Conservation (phyloP, 1,139 yeast species). For the Martiniozyma asiatica region DNA sequence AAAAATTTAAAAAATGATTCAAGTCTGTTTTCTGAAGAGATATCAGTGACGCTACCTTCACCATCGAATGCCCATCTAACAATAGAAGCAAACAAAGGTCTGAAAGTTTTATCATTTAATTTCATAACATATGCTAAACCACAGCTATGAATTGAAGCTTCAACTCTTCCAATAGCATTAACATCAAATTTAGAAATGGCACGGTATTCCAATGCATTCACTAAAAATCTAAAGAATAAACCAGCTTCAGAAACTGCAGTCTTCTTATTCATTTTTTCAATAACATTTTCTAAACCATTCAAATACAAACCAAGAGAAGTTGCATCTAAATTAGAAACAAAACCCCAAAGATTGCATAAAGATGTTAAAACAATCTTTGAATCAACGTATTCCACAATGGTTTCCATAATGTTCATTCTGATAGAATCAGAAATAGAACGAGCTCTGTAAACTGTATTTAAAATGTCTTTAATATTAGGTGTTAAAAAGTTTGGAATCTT, state of each 20-base stretch:
- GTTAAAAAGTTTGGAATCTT: slow-evolving; percentile 80
- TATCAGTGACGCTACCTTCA: slow-evolving; percentile 43
- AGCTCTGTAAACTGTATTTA: slow-evolving; percentile 46
- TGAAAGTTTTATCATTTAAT: slow-evolving; percentile 82
- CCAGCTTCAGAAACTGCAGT: slow-evolving; percentile 61
- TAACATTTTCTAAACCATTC: slow-evolving; percentile 49
- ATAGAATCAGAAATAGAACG: slow-evolving; percentile 44
- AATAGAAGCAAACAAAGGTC: slow-evolving; percentile 79
- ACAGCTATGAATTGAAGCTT: slow-evolving; percentile 60
- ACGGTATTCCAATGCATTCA: slow-evolving; percentile 62
- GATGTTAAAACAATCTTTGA: slow-evolving; percentile 49
- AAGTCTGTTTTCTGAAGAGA: slow-evolving; percentile 41
- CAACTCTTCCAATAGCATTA: slow-evolving; percentile 73
- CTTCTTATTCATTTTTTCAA: slow-evolving; percentile 62
- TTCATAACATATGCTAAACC: slow-evolving; percentile 76
- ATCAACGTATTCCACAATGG: slow-evolving; percentile 61
- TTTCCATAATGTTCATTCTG: slow-evolving; percentile 52
- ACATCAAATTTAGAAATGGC: slow-evolving; percentile 45
- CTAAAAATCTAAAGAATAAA: slow-evolving; percentile 57
- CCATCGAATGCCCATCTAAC: slow-evolving; percentile 93
- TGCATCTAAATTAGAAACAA: slow-evolving; percentile 29
- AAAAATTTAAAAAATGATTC: slow-evolving; percentile 78
- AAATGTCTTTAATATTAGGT: slow-evolving; percentile 51
- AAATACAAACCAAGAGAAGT: slow-evolving; percentile 59
- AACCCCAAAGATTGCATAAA: slow-evolving; percentile 53